Evolutionary conservation across 1,139 yeast species (phyloP).

Genomic region (Nadsonia starkeyi-henricii): DNA sequence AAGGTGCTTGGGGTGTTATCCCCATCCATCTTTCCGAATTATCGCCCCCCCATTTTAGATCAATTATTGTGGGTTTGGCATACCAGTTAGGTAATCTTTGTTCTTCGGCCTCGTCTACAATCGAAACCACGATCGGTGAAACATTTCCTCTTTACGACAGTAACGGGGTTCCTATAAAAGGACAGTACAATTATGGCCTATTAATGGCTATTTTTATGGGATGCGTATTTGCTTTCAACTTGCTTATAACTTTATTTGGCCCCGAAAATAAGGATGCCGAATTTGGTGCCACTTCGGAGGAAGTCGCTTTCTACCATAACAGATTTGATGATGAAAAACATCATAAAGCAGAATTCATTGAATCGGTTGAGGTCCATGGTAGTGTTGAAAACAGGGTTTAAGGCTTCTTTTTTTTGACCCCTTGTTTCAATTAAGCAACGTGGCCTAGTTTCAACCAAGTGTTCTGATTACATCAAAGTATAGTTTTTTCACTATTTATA

Average conservation of each 20-base stretch:
- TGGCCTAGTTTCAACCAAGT: too few relatives aligned
- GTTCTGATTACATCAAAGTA: too few relatives aligned
- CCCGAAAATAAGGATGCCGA: constrained; percentile 48
- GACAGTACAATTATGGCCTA: constrained; percentile 36
- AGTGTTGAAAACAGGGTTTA: too few relatives aligned
- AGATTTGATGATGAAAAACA: too few relatives aligned
- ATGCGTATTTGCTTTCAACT: constrained; percentile 52
- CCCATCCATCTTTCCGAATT: constrained; percentile 69
- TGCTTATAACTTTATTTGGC: constrained; percentile 48
- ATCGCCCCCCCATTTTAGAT: constrained; percentile 63
- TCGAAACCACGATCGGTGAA: constrained; percentile 63
- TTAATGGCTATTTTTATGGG: constrained; percentile 81
- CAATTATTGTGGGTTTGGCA: constrained; percentile 60
- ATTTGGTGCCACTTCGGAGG: too few relatives aligned
- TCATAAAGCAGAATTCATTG: too few relatives aligned
- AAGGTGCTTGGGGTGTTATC: constrained; percentile 81
- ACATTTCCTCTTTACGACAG: constrained; percentile 38
- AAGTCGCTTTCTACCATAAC: too few relatives aligned
- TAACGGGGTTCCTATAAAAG: constrained; percentile 20
- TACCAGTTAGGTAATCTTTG: constrained; percentile 79
- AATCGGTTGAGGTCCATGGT: too few relatives aligned
- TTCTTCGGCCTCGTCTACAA: constrained; percentile 72
- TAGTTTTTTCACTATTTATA: too few relatives aligned
- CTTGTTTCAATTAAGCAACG: too few relatives aligned
- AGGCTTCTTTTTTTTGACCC: too few relatives aligned